Base-by-base conservation (phyloP, 805 yeast species). In the Sungouiozyma ichnusensis region DNA sequence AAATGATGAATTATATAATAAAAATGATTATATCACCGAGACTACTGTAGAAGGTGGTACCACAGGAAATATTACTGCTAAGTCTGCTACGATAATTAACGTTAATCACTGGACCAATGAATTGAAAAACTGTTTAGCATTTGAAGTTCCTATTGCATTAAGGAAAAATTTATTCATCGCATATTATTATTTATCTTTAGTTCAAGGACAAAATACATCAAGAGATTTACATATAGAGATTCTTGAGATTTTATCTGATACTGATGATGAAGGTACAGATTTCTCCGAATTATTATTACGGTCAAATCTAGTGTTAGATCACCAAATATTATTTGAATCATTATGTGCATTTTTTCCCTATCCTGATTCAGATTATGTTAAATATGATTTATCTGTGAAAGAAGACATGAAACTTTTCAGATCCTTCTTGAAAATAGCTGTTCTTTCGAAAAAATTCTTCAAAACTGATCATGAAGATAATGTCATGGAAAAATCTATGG, bases 81-180 rank as follows among this genome's bases (percentile, higher is more conserved):
- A 73, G 49, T 76, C 85, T 1, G 82, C 92, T 0, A 76, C 92
- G 0, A 80, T 85, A 5, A 77, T 83, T 5, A 73, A 79, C 36
- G 81, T 86, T 6, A 72, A 80, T 41, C 84, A 81, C 44, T 88
- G 96, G 95, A 81, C 96, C 0, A 79, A 81, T 41, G 97, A 87
- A 58, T 69, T 90, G 47, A 73, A 76, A 39, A 79, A 81, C 34
- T 81, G 95, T 74, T 59, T 86, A 41, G 74, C 74, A 51, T 77
- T 82, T 52, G 82, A 81, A 40, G 71, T 90, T 65, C 97, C 98
- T 0, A 51, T 85, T 11, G 49, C 68, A 1, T 61, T 79, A 37
- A 72, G 87, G 41, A 69, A 77, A 17, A 65, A 74, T 1, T 67
- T 90, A 35, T 77, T 85, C 1, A 67, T 68, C 42, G 83, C 85